Evolutionary conservation across 129 eudicot genomes (phyloP).

Genomic region (Artemisia tridentata): DNA sequence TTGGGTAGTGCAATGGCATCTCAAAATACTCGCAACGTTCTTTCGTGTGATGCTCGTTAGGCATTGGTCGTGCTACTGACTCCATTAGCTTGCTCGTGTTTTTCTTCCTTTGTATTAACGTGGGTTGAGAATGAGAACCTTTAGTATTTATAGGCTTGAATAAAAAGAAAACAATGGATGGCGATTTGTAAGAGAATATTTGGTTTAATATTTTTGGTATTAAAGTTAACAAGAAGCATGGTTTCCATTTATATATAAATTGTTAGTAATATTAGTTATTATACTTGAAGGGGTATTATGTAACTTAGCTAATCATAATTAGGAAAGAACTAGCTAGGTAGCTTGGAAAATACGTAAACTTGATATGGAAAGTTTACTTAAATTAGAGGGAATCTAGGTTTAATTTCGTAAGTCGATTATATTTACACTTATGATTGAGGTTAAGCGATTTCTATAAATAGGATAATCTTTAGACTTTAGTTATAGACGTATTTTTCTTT

Average conservation of each 20-base stretch:
- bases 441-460: no score
- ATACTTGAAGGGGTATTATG: no score
- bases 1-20: slow-evolving; percentile 79
- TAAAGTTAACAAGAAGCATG: slow-evolving; percentile 36
- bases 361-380: no score
- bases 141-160: slow-evolving; percentile 24
- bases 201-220: slow-evolving; percentile 31
- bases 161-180: slow-evolving; percentile 30
- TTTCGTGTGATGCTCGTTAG: slow-evolving; percentile 21
- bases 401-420: no score
- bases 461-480: no score
- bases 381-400: no score
- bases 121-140: not conserved
- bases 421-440: no score
- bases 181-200: slow-evolving; percentile 28
- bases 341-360: no score
- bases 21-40: slow-evolving; percentile 44
- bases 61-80: slow-evolving; percentile 27
- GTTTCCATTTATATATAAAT: not conserved
- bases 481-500: no score
- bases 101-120: not conserved
- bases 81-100: slow-evolving; percentile 32
- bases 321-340: no score
- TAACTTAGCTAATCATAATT: no score
- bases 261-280: no score